Evolutionary conservation across 306 rosid species (phyloP).

Genomic region (Quercus mongolica): DNA sequence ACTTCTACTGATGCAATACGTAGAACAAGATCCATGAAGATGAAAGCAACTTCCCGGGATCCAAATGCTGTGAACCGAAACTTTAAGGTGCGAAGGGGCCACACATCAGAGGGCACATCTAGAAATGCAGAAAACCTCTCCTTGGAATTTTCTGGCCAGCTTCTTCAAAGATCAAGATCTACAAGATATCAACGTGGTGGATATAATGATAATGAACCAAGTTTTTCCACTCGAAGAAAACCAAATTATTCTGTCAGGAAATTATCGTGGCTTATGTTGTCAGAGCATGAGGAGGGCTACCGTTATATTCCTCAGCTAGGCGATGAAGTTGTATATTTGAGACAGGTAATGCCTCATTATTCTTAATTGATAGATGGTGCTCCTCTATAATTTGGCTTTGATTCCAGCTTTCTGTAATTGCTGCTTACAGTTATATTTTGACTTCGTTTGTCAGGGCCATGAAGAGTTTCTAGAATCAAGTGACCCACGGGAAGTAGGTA

Average conservation of each 20-base stretch:
- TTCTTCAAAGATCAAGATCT: constrained; percentile 49
- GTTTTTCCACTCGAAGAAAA: constrained; percentile 35
- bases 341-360: constrained; percentile 53
- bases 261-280: constrained; percentile 71
- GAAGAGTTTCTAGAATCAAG: constrained; percentile 48
- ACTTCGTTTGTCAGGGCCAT: constrained; percentile 65
- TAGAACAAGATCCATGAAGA: constrained; percentile 51
- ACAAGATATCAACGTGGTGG: constrained; percentile 34
- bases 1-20: constrained; percentile 38
- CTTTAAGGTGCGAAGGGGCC: constrained; percentile 39
- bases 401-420: constrained; percentile 16
- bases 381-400: constrained; percentile 13
- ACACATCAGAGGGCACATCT: constrained; percentile 34
- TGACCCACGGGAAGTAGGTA: constrained; percentile 27
- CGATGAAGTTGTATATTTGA: constrained; percentile 78
- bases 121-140: constrained; percentile 39
- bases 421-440: constrained; percentile 12
- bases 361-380: neutral
- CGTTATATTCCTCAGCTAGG: constrained; percentile 90
- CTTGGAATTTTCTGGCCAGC: constrained; percentile 28
- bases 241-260: constrained; percentile 41
- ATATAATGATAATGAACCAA: constrained; percentile 24
- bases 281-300: constrained; percentile 59
- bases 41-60: constrained; percentile 43
- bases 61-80: constrained; percentile 28